Evolutionary conservation across 2,329 filamentous ascomycete genomes (phyloP).

Genomic region (Botryotinia narcissicola): DNA sequence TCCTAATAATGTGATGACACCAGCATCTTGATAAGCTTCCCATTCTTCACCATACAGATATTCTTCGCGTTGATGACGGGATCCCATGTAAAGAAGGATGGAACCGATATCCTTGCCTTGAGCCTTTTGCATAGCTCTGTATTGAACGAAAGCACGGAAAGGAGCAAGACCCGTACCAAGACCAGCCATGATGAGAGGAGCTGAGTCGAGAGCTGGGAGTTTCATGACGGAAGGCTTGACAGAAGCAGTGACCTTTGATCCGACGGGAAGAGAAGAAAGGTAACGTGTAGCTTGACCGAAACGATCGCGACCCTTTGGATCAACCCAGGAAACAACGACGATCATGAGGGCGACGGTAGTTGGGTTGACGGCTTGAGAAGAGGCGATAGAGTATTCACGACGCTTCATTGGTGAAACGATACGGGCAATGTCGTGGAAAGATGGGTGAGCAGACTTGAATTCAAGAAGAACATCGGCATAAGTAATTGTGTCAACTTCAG

Average conservation of each 20-base stretch:
- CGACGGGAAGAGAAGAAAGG: slow-evolving; percentile 72
- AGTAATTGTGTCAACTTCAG: slow-evolving; percentile 87
- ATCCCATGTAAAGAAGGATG: slow-evolving; percentile 94
- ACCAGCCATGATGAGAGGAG: slow-evolving; percentile 97
- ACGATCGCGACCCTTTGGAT: slow-evolving; percentile 80
- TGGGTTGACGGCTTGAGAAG: slow-evolving; percentile 90
- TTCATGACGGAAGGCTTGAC: slow-evolving; percentile 99
- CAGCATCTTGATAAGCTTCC: slow-evolving; percentile 95
- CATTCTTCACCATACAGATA: slow-evolving; percentile 99
- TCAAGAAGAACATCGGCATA: slow-evolving; percentile 89
- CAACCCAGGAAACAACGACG: slow-evolving; percentile 94
- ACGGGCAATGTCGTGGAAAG: slow-evolving; percentile 82
- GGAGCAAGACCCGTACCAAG: slow-evolving; percentile 96
- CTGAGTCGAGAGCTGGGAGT: slow-evolving; percentile 80
- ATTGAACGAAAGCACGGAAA: slow-evolving; percentile 99
- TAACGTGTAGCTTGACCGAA: slow-evolving; percentile 93
- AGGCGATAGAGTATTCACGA: slow-evolving; percentile 98
- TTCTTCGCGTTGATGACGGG: slow-evolving; percentile 95
- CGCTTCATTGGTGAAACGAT: slow-evolving; percentile 93
- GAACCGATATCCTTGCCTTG: slow-evolving; percentile 92
- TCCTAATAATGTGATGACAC: slow-evolving; percentile 90
- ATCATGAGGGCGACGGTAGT: slow-evolving; percentile 92
- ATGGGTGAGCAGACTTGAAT: slow-evolving; percentile 83
- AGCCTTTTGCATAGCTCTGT: slow-evolving; percentile 97
- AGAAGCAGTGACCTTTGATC: slow-evolving; percentile 79